A percentile compares a stretch with the other conserved stretches of the same genome.
phyloP scores from a whole-genome alignment of 2,329 filamentous ascomycete genomes.

The Helotiales sp. region DNA sequence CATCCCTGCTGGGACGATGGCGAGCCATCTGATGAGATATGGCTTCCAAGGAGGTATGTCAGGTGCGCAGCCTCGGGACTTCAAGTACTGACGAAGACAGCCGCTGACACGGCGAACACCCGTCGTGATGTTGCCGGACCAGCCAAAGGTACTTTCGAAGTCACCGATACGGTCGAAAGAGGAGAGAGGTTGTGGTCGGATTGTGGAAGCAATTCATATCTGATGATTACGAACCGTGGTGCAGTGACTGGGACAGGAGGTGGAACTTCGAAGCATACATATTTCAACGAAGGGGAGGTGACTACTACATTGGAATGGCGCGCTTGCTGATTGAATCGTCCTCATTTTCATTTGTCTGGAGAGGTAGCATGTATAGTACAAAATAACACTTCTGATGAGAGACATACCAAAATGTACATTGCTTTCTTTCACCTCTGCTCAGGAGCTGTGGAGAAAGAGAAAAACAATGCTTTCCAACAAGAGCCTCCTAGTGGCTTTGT shows the following conservation, averaged over 20 bases:
- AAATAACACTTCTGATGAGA: background rate
- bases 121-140: background rate
- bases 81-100: background rate
- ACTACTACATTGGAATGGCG: constrained; percentile 2
- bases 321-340: background rate
- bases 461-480: too few species aligned
- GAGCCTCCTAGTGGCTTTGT: too few species aligned
- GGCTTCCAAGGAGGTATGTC: background rate
- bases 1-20: background rate
- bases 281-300: constrained; percentile 1
- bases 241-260: background rate
- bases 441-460: too few species aligned
- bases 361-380: background rate
- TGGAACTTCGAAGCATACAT: background rate
- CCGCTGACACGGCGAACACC: background rate
- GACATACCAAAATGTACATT: background rate
- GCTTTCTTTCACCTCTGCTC: background rate
- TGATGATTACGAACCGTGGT: constrained; percentile 7
- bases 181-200: background rate
- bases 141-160: background rate
- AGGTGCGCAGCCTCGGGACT: too few species aligned
- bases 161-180: background rate
- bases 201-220: background rate
- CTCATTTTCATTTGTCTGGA: background rate
- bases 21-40: constrained; percentile 6